Evolutionary conservation across 1,284 basidiomycete species (phyloP), one percentile per base, ranked within the genome.

Genomic region (Golubevia sp.): DNA sequence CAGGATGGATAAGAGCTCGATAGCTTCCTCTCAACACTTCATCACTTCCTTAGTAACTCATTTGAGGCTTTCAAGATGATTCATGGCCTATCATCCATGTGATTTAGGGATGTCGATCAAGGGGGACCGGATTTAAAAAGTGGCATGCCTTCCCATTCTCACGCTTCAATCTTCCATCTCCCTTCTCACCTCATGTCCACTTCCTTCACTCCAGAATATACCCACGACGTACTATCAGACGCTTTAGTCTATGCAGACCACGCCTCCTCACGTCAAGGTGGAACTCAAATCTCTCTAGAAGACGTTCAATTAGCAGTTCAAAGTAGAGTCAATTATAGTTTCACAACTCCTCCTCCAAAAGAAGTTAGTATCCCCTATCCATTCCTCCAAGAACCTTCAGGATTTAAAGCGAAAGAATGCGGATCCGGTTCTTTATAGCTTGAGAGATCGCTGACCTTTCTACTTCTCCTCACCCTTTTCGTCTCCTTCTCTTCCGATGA

Each of bases 231-330:
- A 8, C 71, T 83, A 23, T 70, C 70, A 7, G 80, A 83, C 56
- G 74, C 80, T 1, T 68, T 82, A 8, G 68, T 80, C 18, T 83
- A 82, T 63, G 64, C 77, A 13, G 77, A 82, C 30, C 80, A 83
- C 62, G 79, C 79, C 11, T 64, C 70, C 23, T 57, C 66, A 2
- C 62, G 75, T 0, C 75, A 77, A 51, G 68, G 71, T 0, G 64
- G 65, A 11, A 66, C 63, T 50, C 70, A 59, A 18, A 55, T 83
- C 2, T 63, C 70, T 7, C 62, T 82, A 4, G 76, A 82, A 44
- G 80, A 82, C 56, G 62, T 83, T 30, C 73, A 73, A 48, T 66
- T 83, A 15, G 79, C 80, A 6, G 75, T 82, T 49, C 79, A 82
- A 55, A 68, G 60, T 55, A 58, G 77, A 20, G 76, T 83, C 6